Conservation (phyloP, 2,329 filamentous ascomycete genomes). For the Fusarium sarcochroum region DNA sequence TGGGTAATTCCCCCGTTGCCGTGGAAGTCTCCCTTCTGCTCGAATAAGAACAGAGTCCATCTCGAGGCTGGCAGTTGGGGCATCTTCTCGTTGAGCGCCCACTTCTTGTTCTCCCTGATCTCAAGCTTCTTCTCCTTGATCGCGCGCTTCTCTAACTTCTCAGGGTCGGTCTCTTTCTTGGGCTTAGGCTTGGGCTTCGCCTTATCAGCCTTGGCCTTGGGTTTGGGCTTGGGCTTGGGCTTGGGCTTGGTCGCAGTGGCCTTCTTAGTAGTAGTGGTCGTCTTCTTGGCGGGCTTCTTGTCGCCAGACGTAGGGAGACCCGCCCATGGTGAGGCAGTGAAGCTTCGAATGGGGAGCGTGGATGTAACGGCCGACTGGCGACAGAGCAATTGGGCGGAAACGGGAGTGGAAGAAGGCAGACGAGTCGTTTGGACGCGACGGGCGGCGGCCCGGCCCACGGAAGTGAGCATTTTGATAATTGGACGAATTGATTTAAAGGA, state of each 20-base stretch:
- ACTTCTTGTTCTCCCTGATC: constrained; percentile 56
- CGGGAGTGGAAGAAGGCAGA: constrained; percentile 43
- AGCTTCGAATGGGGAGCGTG: constrained; percentile 48
- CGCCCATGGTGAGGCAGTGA: constrained; percentile 51
- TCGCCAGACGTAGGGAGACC: constrained; percentile 44
- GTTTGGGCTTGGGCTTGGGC: constrained; percentile 49
- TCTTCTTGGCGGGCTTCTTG: constrained; percentile 41
- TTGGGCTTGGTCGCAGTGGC: constrained; percentile 49
- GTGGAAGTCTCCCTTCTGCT: constrained; percentile 46
- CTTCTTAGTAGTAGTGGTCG: constrained; percentile 40
- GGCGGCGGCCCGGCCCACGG: constrained; percentile 57
- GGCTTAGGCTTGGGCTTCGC: constrained; percentile 47
- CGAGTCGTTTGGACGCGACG: constrained; percentile 52
- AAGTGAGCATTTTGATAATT: constrained; percentile 57
- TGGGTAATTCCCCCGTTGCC: constrained; percentile 26
- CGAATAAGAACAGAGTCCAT: constrained; percentile 58
- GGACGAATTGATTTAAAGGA: neutral
- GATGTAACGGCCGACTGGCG: constrained; percentile 34
- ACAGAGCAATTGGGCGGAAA: constrained; percentile 43
- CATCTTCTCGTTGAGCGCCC: constrained; percentile 59
- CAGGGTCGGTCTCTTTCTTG: constrained; percentile 55
- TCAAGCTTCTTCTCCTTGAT: constrained; percentile 51
- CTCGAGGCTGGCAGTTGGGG: constrained; percentile 48
- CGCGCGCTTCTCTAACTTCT: constrained; percentile 51
- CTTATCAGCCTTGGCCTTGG: constrained; percentile 46